Conservation (phyloP, 768 basidiomycete species). For the Russula vinacea region DNA sequence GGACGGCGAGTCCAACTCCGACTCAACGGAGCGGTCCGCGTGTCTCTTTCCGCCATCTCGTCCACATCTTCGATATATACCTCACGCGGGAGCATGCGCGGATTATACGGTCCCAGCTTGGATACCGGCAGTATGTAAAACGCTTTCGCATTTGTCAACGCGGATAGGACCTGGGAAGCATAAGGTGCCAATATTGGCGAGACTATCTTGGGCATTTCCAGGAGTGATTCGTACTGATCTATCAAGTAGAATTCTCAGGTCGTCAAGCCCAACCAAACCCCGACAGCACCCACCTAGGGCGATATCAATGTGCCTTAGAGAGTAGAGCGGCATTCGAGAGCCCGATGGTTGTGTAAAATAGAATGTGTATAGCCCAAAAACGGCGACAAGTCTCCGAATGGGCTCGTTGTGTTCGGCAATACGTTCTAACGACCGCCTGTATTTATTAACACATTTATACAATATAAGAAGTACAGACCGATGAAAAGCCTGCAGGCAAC, state of each 20-base stretch:
- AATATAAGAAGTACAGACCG: slow-evolving; percentile 43
- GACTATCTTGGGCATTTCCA: slow-evolving; percentile 48
- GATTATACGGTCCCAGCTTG: slow-evolving; percentile 50
- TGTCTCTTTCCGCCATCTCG: background rate
- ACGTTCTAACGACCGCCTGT: slow-evolving; percentile 45
- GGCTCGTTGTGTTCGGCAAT: slow-evolving; percentile 49
- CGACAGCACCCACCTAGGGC: slow-evolving; percentile 37
- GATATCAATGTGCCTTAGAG: slow-evolving; percentile 55
- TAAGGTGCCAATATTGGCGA: slow-evolving; percentile 48
- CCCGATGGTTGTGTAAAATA: slow-evolving; percentile 62
- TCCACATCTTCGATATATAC: slow-evolving; percentile 46
- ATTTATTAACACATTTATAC: background rate
- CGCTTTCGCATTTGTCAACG: slow-evolving; percentile 45
- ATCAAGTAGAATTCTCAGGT: slow-evolving; percentile 11
- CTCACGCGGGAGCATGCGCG: slow-evolving; percentile 67
- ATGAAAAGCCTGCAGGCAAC: slow-evolving; percentile 61
- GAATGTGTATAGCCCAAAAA: slow-evolving; percentile 72
- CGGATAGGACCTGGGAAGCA: slow-evolving; percentile 48
- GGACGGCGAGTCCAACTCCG: background rate
- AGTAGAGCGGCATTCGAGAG: slow-evolving; percentile 50
- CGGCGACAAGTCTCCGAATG: slow-evolving; percentile 53
- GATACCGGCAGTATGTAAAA: slow-evolving; percentile 64
- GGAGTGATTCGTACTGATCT: slow-evolving; percentile 59
- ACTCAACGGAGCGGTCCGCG: background rate
- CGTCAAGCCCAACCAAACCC: slow-evolving; percentile 40